Conservation (phyloP, 1,139 yeast genomes). For the Magnusiomyces ingens region DNA sequence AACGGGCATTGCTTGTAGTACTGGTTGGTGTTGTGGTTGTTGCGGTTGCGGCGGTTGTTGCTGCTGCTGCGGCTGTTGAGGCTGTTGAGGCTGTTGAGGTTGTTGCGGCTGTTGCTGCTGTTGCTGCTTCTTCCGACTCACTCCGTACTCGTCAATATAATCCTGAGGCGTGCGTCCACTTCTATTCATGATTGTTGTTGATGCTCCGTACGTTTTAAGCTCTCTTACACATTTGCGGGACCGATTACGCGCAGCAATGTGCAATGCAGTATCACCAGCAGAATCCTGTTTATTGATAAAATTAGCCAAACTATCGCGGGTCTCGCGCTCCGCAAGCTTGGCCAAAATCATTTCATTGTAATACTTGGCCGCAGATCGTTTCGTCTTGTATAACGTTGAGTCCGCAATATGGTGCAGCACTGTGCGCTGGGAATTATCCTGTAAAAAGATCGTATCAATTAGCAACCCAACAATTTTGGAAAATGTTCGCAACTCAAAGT, state of each 20-base stretch:
- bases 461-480: slow-evolving; percentile 62
- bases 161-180: slow-evolving; percentile 72
- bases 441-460: slow-evolving; percentile 55
- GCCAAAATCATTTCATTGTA: slow-evolving; percentile 73
- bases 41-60: too few species aligned
- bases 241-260: slow-evolving; percentile 68
- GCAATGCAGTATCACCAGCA: slow-evolving; percentile 85
- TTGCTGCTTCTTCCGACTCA: slow-evolving; percentile 17
- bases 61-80: slow-evolving; percentile 14
- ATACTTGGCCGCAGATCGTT: slow-evolving; percentile 70
- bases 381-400: slow-evolving; percentile 49
- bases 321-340: slow-evolving; percentile 48
- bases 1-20: too few species aligned
- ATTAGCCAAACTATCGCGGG: slow-evolving; percentile 38
- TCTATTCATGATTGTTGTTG: slow-evolving; percentile 62
- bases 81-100: slow-evolving; percentile 11
- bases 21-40: too few species aligned
- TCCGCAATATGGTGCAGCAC: slow-evolving; percentile 78
- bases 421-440: slow-evolving; percentile 61
- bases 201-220: slow-evolving; percentile 64
- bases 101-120: not conserved
- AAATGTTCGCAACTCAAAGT: slow-evolving; percentile 73
- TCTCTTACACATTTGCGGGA: slow-evolving; percentile 72
- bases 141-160: slow-evolving; percentile 46
- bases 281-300: slow-evolving; percentile 72